Base-by-base conservation (phyloP, 2,329 filamentous ascomycete species). In the Penicillium verrucosum region DNA sequence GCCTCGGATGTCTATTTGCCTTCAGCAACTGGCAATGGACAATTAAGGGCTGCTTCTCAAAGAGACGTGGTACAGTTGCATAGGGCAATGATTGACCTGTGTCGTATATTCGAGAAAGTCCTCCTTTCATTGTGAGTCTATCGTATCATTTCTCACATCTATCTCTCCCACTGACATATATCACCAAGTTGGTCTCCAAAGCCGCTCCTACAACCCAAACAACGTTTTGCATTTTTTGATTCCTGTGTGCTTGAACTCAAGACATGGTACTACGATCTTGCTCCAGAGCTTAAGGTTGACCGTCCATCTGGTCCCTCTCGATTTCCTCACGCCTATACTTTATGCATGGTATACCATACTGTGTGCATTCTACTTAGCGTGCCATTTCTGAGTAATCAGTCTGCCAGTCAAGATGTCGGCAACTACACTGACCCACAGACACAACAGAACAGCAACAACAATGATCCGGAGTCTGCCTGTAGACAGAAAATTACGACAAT, bases 341-440 rank as follows among this genome's bases (percentile, higher is more conserved):
- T 73, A 12, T 68, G 65, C 51, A 75, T 75, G 72, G 61, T 70
- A 16, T 73, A 73, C 47, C 68, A 75, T 43, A 74, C 71, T 1
- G 63, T 67, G 7, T 58, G 64, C 29, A 70, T 74, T 7, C 61
- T 75, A 14, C 66, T 75, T 12, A 65, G 66, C 27, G 70, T 68
- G 10, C 70, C 69, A 0, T 70, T 73, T 52, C 12, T 70, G 8
- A 47, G 51, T 29, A 52, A 50, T 0, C 32, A 47, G 18, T 1
- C 23, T 7, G 27, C 43, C 18, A n/a, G 11, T n/a, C 36, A 25
- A 49, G 41, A 21, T 23, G 49, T 45, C 43, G 21, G 30, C 18
- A 25, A 40, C 30, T n/a, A 27, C 12, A 6, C 11, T 37, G 16
- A 48, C 34, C 4, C 32, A 29, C 32, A 30, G 9, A 30, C 21